phyloP scores from a whole-genome alignment of 1,284 basidiomycete genomes.

The Ustilago xerochloae region DNA sequence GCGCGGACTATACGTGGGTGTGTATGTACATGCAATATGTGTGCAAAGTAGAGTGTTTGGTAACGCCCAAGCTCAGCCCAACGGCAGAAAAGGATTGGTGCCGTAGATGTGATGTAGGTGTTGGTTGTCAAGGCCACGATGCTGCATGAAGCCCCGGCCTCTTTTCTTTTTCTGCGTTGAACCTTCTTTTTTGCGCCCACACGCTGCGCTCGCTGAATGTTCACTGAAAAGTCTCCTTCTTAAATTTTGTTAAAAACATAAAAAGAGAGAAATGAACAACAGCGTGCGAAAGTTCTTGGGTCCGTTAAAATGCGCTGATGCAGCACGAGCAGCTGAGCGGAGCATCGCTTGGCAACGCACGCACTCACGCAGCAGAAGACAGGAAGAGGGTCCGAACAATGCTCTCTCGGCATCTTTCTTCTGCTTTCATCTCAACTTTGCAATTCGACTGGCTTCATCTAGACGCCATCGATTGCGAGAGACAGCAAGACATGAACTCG shows the following conservation, averaged over 20 bases:
- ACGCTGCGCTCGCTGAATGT: no score
- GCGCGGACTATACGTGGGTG: neutral
- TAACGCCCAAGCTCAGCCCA: conserved; percentile 18
- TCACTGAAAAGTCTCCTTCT: conserved; percentile 9
- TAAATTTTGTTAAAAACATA: neutral
- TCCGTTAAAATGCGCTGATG: no score
- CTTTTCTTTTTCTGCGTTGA: neutral
- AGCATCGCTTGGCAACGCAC: neutral
- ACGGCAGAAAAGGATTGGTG: neutral
- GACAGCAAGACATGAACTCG: no score
- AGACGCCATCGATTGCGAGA: no score
- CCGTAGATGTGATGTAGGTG: conserved; percentile 20
- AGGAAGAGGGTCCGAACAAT: neutral
- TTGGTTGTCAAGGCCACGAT: conserved; percentile 16
- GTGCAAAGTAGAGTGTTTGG: no score
- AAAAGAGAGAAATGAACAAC: no score
- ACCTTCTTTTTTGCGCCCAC: conserved; percentile 32
- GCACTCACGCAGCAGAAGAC: no score
- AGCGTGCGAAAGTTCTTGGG: neutral
- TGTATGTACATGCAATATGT: neutral
- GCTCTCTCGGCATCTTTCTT: neutral
- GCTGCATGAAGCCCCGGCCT: neutral
- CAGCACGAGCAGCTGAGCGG: neutral
- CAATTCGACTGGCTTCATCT: neutral
- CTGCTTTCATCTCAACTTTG: neutral